Evolutionary conservation across 2,329 filamentous ascomycete genomes (phyloP).

Genomic region (Apiospora koreana): DNA sequence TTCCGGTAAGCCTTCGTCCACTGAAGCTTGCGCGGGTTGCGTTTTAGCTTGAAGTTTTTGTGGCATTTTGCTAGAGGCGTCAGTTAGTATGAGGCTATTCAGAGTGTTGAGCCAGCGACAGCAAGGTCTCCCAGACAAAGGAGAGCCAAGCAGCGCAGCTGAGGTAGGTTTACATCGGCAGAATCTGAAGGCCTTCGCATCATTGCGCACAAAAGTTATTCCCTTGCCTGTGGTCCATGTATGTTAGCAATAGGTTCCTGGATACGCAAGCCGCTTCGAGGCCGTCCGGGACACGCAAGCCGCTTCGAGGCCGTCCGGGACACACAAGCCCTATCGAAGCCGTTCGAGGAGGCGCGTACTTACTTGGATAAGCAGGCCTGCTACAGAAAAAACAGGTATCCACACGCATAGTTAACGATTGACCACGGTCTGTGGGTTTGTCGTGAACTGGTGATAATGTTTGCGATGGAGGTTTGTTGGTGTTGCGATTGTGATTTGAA

Average conservation of each 20-base stretch:
- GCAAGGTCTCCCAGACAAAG: too few species aligned
- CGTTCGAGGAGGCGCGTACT: conserved; percentile 28
- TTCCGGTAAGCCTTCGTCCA: conserved; percentile 95
- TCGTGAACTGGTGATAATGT: neutral
- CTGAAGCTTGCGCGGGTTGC: conserved; percentile 93
- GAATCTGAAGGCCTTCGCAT: conserved; percentile 51
- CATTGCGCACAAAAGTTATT: conserved; percentile 26
- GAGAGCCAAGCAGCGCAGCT: too few species aligned
- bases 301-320: too few species aligned
- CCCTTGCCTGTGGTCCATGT: neutral
- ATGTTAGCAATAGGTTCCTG: neutral
- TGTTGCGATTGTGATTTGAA: too few species aligned
- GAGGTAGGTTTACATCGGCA: conserved; percentile 45
- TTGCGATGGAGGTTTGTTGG: neutral
- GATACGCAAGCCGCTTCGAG: too few species aligned
- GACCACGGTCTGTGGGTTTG: neutral
- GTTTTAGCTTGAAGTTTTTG: conserved; percentile 68
- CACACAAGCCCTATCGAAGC: too few species aligned
- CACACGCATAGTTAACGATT: conserved; percentile 36
- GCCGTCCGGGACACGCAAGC: too few species aligned
- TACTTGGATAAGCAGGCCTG: conserved; percentile 63
- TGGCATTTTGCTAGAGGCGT: neutral
- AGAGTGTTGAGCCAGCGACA: neutral
- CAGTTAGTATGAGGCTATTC: neutral
- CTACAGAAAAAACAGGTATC: conserved; percentile 74